phyloP scores from a whole-genome alignment of 768 basidiomycete species.

The Macrolepiota dolichaula region DNA sequence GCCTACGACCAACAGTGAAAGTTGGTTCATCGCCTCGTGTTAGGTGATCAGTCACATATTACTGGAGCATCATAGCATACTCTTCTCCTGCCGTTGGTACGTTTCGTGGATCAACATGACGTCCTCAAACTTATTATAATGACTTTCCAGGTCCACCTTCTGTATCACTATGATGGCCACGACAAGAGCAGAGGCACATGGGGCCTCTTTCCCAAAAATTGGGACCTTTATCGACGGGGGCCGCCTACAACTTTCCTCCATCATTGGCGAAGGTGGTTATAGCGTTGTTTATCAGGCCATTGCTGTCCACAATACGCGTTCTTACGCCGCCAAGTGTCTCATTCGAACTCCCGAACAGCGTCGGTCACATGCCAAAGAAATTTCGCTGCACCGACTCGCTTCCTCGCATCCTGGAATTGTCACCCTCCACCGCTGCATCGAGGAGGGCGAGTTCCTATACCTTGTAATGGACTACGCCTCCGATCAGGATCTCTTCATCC shows the following conservation, averaged over 20 bases:
- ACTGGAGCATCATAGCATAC: no score
- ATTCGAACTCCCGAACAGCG: constrained; percentile 53
- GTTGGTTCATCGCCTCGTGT: no score
- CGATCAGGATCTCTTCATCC: constrained; percentile 89
- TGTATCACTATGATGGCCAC: constrained; percentile 17
- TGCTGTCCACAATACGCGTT: constrained; percentile 53
- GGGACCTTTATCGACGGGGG: constrained; percentile 84
- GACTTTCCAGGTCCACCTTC: not conserved
- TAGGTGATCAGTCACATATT: no score
- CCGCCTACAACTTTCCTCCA: constrained; percentile 76
- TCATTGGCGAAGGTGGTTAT: constrained; percentile 92
- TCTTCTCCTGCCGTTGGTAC: no score
- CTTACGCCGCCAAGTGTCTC: constrained; percentile 92
- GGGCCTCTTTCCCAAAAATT: constrained; percentile 43
- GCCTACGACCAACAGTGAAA: no score
- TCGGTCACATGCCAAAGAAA: constrained; percentile 85
- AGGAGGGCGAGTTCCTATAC: constrained; percentile 78
- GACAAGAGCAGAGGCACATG: constrained; percentile 13
- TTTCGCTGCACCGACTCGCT: constrained; percentile 72
- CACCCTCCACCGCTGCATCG: constrained; percentile 84
- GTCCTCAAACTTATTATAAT: no score
- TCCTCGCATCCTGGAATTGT: constrained; percentile 80
- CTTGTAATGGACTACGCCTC: constrained; percentile 93
- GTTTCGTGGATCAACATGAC: no score
- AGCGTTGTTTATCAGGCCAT: constrained; percentile 92